These are phyloP conservation scores for Isoetes taiwanensis DNA, from an alignment of 75 land plant genomes.

Conservation along the genomic window DNA sequence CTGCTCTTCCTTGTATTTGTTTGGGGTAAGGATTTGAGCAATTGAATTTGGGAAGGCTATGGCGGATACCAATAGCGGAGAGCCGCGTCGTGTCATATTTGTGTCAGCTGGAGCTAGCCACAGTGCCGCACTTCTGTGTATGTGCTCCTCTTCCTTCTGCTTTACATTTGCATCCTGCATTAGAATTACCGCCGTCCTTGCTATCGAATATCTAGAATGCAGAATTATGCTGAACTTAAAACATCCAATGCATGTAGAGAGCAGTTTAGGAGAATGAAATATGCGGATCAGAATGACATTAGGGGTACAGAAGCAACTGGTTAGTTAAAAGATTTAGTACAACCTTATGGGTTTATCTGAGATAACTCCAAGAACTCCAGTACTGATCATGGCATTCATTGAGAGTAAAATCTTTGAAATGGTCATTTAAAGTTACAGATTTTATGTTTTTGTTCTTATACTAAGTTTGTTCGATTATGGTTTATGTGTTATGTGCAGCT, in stretches of 20 bases:
- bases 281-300: not conserved
- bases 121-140: conserved; percentile 89
- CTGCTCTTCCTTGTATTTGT: too few species aligned
- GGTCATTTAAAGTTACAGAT: not conserved
- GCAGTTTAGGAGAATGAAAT: not conserved
- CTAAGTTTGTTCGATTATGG: not conserved
- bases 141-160: not conserved
- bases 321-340: not conserved
- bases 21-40: too few species aligned
- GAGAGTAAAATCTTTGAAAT: not conserved
- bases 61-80: not conserved
- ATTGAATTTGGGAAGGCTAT: conserved; percentile 11
- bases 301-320: not conserved
- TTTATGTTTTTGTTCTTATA: not conserved
- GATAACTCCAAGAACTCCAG: not conserved
- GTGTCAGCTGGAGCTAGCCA: conserved; percentile 95
- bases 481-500: conserved; percentile 30
- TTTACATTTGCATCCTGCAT: not conserved
- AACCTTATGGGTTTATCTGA: not conserved
- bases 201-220: too few species aligned
- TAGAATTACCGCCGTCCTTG: not conserved
- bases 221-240: not conserved
- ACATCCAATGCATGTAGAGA: not conserved
- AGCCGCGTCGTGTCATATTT: conserved; percentile 34
- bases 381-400: not conserved